Conservation (phyloP, 352 stramenopile genomes). For the Phytopythium ostracodes region DNA sequence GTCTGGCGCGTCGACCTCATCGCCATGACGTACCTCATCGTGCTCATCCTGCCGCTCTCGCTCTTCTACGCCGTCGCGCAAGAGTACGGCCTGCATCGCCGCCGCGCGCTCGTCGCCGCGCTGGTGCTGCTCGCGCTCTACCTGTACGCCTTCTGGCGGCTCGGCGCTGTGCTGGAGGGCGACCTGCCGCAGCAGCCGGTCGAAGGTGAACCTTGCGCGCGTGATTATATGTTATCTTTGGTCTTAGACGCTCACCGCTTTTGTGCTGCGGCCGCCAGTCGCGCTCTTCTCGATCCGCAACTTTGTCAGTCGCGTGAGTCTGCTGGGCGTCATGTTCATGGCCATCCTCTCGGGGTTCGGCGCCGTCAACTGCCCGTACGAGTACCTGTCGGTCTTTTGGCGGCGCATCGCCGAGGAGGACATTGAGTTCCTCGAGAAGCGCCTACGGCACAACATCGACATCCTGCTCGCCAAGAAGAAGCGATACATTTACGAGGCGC, state of each 20-base stretch:
- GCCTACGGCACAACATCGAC: slow-evolving; percentile 75
- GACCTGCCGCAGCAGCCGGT: slow-evolving; percentile 36
- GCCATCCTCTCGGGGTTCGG: slow-evolving; percentile 77
- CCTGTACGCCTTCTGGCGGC: slow-evolving; percentile 72
- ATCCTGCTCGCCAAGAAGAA: slow-evolving; percentile 86
- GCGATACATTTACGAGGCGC: slow-evolving; percentile 44
- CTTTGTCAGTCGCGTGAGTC: slow-evolving; percentile 78
- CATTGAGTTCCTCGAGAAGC: slow-evolving; percentile 78
- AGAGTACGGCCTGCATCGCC: slow-evolving; percentile 42
- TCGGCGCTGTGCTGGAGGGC: slow-evolving; percentile 50
- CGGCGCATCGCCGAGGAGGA: slow-evolving; percentile 68
- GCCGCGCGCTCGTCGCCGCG: slow-evolving; percentile 20
- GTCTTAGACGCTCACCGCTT: slow-evolving; percentile 2
- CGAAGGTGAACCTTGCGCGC: slow-evolving; percentile 23
- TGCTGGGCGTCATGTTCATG: slow-evolving; percentile 82
- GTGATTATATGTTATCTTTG: background rate
- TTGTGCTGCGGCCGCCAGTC: slow-evolving; percentile 11
- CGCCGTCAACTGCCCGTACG: slow-evolving; percentile 82
- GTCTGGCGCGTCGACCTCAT: slow-evolving; percentile 76
- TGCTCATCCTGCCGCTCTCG: slow-evolving; percentile 67
- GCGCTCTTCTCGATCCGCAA: slow-evolving; percentile 75
- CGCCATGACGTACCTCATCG: slow-evolving; percentile 71
- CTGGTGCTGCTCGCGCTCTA: slow-evolving; percentile 37
- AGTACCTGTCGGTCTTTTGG: slow-evolving; percentile 86
- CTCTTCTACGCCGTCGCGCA: slow-evolving; percentile 73